Conservation (phyloP, 331 rosid species). For the Quercus tomentella region DNA sequence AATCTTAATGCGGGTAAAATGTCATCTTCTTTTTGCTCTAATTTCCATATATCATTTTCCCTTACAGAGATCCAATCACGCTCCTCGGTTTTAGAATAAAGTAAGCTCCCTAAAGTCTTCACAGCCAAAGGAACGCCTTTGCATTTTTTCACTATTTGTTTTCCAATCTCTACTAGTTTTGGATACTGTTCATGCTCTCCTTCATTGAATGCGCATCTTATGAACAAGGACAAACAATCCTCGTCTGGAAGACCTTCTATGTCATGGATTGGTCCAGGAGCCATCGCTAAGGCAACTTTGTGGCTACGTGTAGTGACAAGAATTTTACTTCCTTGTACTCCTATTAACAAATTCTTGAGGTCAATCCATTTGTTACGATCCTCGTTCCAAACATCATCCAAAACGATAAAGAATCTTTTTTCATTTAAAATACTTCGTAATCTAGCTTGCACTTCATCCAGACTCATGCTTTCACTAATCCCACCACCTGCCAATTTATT, state of each 20-base stretch:
- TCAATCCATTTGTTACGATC: constrained; percentile 13
- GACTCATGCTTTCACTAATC: background rate
- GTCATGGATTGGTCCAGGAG: background rate
- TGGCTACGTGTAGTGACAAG: constrained; percentile 15
- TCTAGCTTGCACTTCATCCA: background rate
- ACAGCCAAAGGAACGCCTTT: constrained; percentile 28
- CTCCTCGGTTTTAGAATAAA: background rate
- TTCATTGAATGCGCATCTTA: constrained; percentile 6
- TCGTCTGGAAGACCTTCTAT: background rate
- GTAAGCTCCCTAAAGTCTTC: constrained; percentile 26
- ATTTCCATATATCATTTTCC: constrained; percentile 15
- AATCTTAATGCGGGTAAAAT: constrained; percentile 18
- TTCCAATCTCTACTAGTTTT: constrained; percentile 11
- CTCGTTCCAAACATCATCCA: background rate
- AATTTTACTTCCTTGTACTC: constrained; percentile 15
- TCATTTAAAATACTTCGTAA: background rate
- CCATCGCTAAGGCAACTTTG: background rate
- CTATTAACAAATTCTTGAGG: constrained; percentile 9
- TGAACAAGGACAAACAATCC: background rate
- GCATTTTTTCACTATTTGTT: constrained; percentile 24
- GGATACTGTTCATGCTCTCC: too few species aligned
- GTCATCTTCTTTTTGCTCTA: background rate
- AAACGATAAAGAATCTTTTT: background rate
- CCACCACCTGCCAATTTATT: background rate
- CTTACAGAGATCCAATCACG: constrained; percentile 12